phyloP scores from a whole-genome alignment of 2,329 filamentous ascomycete species.

The Scedosporium boydii region DNA sequence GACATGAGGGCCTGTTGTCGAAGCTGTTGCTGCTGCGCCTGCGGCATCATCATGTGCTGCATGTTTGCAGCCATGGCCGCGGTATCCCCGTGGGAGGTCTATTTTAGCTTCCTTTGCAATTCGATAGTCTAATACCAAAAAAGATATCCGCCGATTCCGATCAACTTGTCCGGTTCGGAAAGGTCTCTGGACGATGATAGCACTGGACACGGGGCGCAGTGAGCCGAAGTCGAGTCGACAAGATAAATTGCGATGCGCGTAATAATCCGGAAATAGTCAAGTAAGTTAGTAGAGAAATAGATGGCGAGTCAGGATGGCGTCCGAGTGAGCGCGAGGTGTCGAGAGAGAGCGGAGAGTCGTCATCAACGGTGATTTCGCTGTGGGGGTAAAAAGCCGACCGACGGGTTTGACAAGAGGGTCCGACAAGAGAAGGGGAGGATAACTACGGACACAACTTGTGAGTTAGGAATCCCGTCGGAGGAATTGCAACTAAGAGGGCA shows the following conservation, averaged over 20 bases:
- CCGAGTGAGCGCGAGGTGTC: not conserved
- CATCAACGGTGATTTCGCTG: not conserved
- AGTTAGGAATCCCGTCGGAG: not conserved
- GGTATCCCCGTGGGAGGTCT: slow-evolving; percentile 1
- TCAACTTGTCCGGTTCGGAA: not conserved
- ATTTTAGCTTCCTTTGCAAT: not conserved
- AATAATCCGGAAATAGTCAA: no score
- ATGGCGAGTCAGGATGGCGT: not conserved
- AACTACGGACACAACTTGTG: not conserved
- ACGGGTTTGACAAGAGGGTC: not conserved
- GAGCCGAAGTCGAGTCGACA: no score
- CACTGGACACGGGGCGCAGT: no score
- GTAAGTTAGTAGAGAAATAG: no score
- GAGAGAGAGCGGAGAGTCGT: not conserved
- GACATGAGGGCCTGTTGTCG: slow-evolving; percentile 16
- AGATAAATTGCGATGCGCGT: no score
- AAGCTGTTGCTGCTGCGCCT: slow-evolving; percentile 22
- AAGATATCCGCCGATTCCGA: not conserved
- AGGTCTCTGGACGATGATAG: no score
- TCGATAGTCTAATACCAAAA: not conserved
- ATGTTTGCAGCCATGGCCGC: slow-evolving; percentile 49
- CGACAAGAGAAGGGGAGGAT: not conserved
- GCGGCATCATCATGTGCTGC: slow-evolving; percentile 45
- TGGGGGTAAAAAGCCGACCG: not conserved
- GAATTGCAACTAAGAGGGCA: not conserved